Base-by-base conservation (phyloP, 306 rosid genomes). In the Biancaea sappan region DNA sequence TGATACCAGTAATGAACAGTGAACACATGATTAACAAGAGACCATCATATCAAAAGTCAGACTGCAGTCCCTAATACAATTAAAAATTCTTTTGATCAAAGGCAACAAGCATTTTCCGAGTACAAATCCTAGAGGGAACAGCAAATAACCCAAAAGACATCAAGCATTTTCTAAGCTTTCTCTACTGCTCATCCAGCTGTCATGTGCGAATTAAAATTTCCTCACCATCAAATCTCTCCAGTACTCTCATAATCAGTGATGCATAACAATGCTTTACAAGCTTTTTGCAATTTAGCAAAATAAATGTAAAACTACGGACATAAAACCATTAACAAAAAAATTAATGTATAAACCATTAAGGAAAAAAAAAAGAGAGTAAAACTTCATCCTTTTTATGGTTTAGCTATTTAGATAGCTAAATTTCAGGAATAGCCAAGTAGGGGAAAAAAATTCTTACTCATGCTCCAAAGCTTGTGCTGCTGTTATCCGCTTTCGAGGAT, bases 391-490 rank as follows among this genome's bases (percentile, higher is more conserved):
- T 60, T 73, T 53, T 43, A 72, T 69, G 4, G 4, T 57, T 60
- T 60, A 34, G 44, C 44, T 32, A n/a, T 60, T 48, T 31, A 44
- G 47, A 69, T 41, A 59, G 18, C 59, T 65, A 64, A 53, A 74
- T 31, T 37, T 75, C 50, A 66, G 8, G 40, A 70, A 31, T 18
- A 71, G 46, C 32, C 73, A 61, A 63, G 61, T 26, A 31, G 5
- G 69, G 15, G 28, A 68, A 61, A n/a, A 54, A 76, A 65, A 61
- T 12, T 62, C 90, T 60, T 88, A 94, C 98, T 94, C 98, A 34
- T 94, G 98, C 70, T 94, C 98, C 83, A 94, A 73, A 46, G 98
- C 98, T 80, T 94, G 96, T 61, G 94, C 88, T 21, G 97, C 96
- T 48, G 96, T 91, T 71, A 94, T 76, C 48, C 98, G 96, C 82